Percentiles rank a stretch among this genome's conserved stretches.
Conservation (phyloP, 768 basidiomycete genomes). For the Pulveroboletus ravenelii region DNA sequence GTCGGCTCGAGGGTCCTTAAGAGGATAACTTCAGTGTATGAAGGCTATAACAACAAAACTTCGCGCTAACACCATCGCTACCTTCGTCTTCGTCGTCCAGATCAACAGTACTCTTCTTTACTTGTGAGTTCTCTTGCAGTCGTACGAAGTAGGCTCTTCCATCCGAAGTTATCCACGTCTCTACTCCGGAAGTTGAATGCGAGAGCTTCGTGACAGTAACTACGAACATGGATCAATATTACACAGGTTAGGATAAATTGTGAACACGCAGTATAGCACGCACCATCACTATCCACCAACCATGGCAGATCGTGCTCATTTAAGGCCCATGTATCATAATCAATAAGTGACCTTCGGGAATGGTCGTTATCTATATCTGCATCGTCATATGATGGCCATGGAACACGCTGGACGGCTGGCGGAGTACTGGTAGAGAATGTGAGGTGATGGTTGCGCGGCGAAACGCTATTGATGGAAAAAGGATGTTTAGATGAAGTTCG, state of each 20-base stretch:
- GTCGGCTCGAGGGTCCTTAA: constrained; percentile 9
- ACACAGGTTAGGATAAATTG: not conserved
- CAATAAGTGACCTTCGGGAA: constrained; percentile 33
- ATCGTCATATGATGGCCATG: constrained; percentile 63
- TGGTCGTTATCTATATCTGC: constrained; percentile 34
- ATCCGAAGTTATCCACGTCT: constrained; percentile 84
- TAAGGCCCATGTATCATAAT: constrained; percentile 68
- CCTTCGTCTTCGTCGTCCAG: constrained; percentile 45
- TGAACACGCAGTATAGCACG: constrained; percentile 12
- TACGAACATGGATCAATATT: constrained; percentile 23
- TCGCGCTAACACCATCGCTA: constrained; percentile 38
- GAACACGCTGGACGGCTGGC: constrained; percentile 75
- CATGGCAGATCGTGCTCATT: constrained; percentile 66
- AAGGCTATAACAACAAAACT: not conserved
- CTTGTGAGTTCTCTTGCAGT: constrained; percentile 40
- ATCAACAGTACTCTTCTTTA: constrained; percentile 1
- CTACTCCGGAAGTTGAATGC: constrained; percentile 54
- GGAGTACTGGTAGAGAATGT: constrained; percentile 72
- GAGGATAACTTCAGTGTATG: constrained; percentile 1
- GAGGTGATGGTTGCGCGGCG: constrained; percentile 64
- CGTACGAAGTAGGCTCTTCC: constrained; percentile 78
- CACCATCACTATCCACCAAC: constrained; percentile 73
- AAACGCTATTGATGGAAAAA: constrained; percentile 47
- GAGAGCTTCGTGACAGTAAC: constrained; percentile 66
- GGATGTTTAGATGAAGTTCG: not conserved